Base-by-base conservation (phyloP, 176 grass and related monocot genomes). In the Lolium perenne region DNA sequence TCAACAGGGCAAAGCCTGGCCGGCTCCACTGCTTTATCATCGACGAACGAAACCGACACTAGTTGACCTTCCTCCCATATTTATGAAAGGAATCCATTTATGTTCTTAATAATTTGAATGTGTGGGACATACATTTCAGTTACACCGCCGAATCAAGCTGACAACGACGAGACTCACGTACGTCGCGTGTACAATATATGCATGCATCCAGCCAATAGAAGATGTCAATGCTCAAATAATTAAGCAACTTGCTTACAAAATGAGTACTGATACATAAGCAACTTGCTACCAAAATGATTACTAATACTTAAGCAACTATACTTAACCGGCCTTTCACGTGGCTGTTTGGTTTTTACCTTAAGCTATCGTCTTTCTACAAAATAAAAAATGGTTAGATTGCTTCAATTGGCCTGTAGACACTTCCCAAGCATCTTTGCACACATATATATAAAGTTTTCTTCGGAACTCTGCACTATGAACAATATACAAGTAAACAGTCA, bases 171-270 rank as follows among this genome's bases (percentile, higher is more conserved):
- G 21, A 22, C 8, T 21, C 8, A 49, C 49, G 1, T 51, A 51
- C 67, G 67, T 70, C 38, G 21, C 41, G 26, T 29, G 69, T 22
- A 23, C 20, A 13, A 21, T 18, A 72, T 41, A 41, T 41, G 40
- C 40, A 41, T 72, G 21, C 41, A 73, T 41, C n/a, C 58, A 11
- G 21, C 21, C 70, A 72, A 5, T 23, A 15, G 4, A 45, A 64
- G 61, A 50, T 74, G n/a, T 74, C 71, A 50, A 74, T 26, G 43
- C 21, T 49, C 71, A 15, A 74, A 50, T 67, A 67, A 67, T 67
- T 12, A 71, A 22, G 40, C 71, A 50, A 16, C 11, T 62, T 62
- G 21, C 21, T 1, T 62, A 5, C 59, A 62, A 3, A 25, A 25
- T 25, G 49, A 51, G 49, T 51, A 15, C 12, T 51, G 5, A 51